Base-by-base conservation (phyloP, 306 rosid species). In the Quercus parvula region DNA sequence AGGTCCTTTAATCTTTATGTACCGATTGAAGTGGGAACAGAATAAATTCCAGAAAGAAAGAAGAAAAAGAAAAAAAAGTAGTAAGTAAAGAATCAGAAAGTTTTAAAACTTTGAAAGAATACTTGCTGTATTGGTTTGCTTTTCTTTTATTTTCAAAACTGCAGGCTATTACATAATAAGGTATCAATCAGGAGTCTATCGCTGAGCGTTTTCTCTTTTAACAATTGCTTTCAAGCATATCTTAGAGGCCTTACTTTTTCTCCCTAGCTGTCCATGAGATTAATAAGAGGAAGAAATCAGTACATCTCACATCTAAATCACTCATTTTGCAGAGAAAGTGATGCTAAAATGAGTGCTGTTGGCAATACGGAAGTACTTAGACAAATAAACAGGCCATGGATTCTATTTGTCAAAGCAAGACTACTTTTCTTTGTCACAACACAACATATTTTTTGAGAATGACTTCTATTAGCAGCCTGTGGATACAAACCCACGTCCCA, bases 21-120 rank as follows among this genome's bases (percentile, higher is more conserved):
- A 70, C 87, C 81, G 61, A 55, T 73, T 82, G 83, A 85, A 87
- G 94, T 91, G 95, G 94, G 91, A 58, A 87, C 84, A 80, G 94
- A 61, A 94, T 87, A 85, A 79, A 86, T 92, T 88, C 97, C 81
- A 70, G n/a, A 71, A 71, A 15, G 6, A 33, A 49, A 33, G 0
- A 30, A 30, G 4, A 1, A 35, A 4, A 33, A 33, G 6, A 1
- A 38, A 38, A 74, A 82, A 33, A 68, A 76, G 81, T 77, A 24
- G 63, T 62, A 76, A 84, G 83, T 75, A 84, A 85, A 90, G 88
- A 76, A 79, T 88, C 85, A 64, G 51, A n/a, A 56, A 27, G 24
- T 71, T 78, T 82, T 1, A 9, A 70, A 67, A 56, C 74, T 54
- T 57, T 18, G 73, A 61, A 79, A 81, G 46, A 79, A 62, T 75